Base-by-base conservation (phyloP, 2,329 filamentous ascomycete species). In the Aureobasidium melanogenum region DNA sequence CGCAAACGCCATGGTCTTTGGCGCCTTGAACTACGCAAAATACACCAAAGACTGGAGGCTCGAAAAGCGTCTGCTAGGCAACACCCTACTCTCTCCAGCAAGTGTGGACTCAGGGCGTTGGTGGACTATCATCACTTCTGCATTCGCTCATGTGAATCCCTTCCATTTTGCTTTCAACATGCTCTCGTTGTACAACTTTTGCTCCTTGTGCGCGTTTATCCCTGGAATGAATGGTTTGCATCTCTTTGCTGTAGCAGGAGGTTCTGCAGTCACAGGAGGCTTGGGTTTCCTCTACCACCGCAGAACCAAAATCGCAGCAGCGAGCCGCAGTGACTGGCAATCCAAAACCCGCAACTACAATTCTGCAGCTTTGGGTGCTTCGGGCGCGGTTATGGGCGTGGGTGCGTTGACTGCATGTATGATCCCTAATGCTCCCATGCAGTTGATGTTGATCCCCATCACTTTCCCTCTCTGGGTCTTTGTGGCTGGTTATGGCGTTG, bases 151-250 rank as follows among this genome's bases (percentile, higher is more conserved):
- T 55, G 24, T 64, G 2, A 58, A 68, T 5, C 15, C 69, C 1
- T 17, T 61, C 1, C 78, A 80, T 64, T 66, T 78, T 46, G 59
- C 66, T 9, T 70, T 72, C 64, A 80, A 79, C 66, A 75, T 78
- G 72, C 19, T 78, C 12, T 66, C 71, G 1, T 67, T 77, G 34
- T 69, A 72, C 54, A 70, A 69, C 14, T 70, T 79, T 26, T 74
- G 70, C n/a, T 50, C 47, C 0, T 64, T 74, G 9, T 60, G 79
- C 3, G 69, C 68, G 7, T 24, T 38, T 1, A 63, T 69, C 0
- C 72, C 73, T 3, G 64, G 68, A 4, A 64, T 78, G 17, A 63
- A 60, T 7, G 55, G 63, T 1, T n/a, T 50, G 10, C 66, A 69
- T 46, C 30, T 72, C n/a, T 19, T 67, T 22, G 51, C 48, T 1